Evolutionary conservation across 2,329 filamentous ascomycete species (phyloP).

Genomic region (Cladobotryum mycophilum): DNA sequence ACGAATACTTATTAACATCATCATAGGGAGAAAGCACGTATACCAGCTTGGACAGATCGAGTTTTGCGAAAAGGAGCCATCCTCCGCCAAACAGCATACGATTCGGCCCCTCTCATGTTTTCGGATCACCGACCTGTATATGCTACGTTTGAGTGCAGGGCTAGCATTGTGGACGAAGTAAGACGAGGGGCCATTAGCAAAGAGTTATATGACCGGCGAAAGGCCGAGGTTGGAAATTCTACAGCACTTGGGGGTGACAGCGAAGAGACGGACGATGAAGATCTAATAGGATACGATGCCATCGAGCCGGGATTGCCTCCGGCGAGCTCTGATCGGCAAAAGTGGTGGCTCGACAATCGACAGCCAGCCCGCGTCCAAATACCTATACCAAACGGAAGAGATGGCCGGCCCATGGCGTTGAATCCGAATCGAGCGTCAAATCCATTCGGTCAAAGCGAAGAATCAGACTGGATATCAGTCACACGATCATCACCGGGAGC

Average conservation of each 20-base stretch:
- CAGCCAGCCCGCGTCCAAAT: conserved; percentile 70
- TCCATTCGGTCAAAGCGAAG: conserved; percentile 67
- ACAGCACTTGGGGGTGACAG: conserved; percentile 47
- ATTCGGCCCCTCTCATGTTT: conserved; percentile 74
- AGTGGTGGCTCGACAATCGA: conserved; percentile 66
- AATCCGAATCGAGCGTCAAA: conserved; percentile 74
- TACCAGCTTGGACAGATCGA: conserved; percentile 95
- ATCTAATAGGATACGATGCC: conserved; percentile 72
- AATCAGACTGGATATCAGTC: conserved; percentile 78
- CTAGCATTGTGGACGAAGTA: conserved; percentile 72
- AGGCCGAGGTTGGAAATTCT: conserved; percentile 58
- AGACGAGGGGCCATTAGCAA: conserved; percentile 66
- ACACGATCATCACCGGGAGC: conserved; percentile 48
- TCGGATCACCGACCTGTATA: conserved; percentile 97
- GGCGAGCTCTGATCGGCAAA: conserved; percentile 61
- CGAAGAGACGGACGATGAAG: conserved; percentile 66
- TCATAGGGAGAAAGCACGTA: conserved; percentile 78
- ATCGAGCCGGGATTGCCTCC: conserved; percentile 71
- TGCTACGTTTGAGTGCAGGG: conserved; percentile 76
- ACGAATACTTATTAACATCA: conserved; percentile 12
- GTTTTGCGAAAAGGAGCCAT: conserved; percentile 81
- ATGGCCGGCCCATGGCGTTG: conserved; percentile 51
- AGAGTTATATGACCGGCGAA: conserved; percentile 66
- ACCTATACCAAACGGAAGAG: conserved; percentile 50
- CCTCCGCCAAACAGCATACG: conserved; percentile 76